Base-by-base conservation (phyloP, 2,329 filamentous ascomycete species). In the Fusarium globosum region DNA sequence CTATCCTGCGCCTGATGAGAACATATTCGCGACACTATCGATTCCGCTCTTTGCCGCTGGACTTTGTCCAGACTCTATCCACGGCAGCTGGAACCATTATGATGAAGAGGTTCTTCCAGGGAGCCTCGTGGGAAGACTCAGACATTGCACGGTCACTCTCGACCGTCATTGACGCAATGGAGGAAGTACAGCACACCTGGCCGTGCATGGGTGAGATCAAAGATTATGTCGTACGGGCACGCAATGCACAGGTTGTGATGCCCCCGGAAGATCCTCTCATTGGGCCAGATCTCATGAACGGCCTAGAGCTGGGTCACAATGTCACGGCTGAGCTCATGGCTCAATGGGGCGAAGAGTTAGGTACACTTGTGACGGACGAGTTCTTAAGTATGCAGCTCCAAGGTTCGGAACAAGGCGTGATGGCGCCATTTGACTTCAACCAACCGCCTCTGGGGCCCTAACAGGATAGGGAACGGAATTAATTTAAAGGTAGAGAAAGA, bases 101-200 rank as follows among this genome's bases (percentile, higher is more conserved):
- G 71, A 86, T 87, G 84, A 83, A 83, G 59, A 80, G 84, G 4
- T 83, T 83, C 62, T 79, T 87, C 43, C 80, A 85, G 36, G 76
- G 79, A 13, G 79, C 81, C 0, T 79, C 83, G 0, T 84, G 82
- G 81, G 81, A 82, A 39, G 84, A 86, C 66, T 75, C 79, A 1
- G 80, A 87, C 55, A 86, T 91, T 35, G 83, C 88, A 1, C 81
- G 81, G 35, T 85, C 86, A 23, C 80, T 91, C 30, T 84, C 85
- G 14, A 82, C 85, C 21, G 82, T 85, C n/a, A 78, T 85, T 1
- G 84, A 88, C 9, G 85, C 86, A 41, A 86, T 89, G 69, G 82
- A 86, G 39, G 82, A 84, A n/a, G 86, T 90, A 39, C 82, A 89
- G 36, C 82, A 85, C 45, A 85, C 84, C 13, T 87, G 83, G 83